phyloP scores from a whole-genome alignment of 371 early-diverging fungal genomes.

The Thermomucor indicae-seudaticae region DNA sequence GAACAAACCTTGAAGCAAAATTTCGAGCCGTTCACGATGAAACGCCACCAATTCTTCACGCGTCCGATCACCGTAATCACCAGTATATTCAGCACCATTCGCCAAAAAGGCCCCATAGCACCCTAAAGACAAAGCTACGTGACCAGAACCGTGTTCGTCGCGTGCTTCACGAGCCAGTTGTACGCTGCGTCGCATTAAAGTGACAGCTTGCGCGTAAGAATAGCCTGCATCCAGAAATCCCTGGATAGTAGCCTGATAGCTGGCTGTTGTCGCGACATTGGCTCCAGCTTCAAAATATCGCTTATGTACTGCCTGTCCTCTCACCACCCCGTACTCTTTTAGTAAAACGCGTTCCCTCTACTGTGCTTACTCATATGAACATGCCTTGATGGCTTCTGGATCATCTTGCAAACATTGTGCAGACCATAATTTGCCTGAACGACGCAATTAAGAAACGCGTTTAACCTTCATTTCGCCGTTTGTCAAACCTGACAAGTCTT shows the following conservation, averaged over 20 bases:
- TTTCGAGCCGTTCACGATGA: conserved; percentile 34
- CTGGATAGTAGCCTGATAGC: conserved; percentile 43
- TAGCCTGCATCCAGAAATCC: conserved; percentile 35
- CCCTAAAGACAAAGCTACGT: conserved; percentile 53
- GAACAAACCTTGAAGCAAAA: conserved; percentile 19
- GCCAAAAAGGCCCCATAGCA: conserved; percentile 58
- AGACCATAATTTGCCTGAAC: conserved; percentile 42
- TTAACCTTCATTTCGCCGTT: neutral
- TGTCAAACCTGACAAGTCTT: conserved; percentile 33
- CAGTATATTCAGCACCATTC: conserved; percentile 61
- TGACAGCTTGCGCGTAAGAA: conserved; percentile 18
- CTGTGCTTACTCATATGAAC: neutral
- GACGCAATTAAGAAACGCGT: neutral
- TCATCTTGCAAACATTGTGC: conserved; percentile 37
- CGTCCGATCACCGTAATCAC: conserved; percentile 36
- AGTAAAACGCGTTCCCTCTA: neutral
- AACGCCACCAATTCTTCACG: conserved; percentile 36
- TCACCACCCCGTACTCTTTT: neutral
- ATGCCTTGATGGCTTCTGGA: conserved; percentile 44
- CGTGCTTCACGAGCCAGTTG: conserved; percentile 37
- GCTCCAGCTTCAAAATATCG: conserved; percentile 48
- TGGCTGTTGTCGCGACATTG: conserved; percentile 42
- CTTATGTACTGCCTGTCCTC: conserved; percentile 30
- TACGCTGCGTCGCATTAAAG: conserved; percentile 35
- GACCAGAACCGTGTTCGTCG: conserved; percentile 18